These are phyloP conservation scores for Skeletonema tropicum DNA, from an alignment of 108 stramenopile genomes.

Conservation along the genomic window DNA sequence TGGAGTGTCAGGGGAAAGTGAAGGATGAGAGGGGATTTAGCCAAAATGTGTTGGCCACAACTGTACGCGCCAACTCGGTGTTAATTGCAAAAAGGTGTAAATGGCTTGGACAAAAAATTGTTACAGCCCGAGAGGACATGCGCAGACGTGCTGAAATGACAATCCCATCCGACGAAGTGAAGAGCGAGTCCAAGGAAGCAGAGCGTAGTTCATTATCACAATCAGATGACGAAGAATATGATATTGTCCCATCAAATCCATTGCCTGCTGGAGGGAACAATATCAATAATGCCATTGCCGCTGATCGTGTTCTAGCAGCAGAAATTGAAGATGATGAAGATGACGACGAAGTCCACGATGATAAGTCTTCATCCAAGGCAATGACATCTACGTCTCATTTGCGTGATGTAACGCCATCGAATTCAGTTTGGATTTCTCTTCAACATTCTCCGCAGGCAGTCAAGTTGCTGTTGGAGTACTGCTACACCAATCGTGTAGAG, in stretches of 20 bases:
- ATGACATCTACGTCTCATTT: constrained; percentile 1
- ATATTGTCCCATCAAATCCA: constrained; percentile 35
- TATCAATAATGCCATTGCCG: constrained; percentile 16
- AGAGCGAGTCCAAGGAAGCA: constrained; percentile 35
- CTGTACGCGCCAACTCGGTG: constrained; percentile 64
- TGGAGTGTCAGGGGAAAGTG: constrained; percentile 76
- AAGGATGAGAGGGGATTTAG: constrained; percentile 70
- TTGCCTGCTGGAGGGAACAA: constrained; percentile 15
- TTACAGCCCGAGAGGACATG: constrained; percentile 47
- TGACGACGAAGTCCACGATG: constrained; percentile 44
- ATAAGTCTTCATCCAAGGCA: neutral
- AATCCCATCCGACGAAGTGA: constrained; percentile 21
- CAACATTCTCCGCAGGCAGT: constrained; percentile 88
- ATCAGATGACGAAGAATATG: constrained; percentile 64
- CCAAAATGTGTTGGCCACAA: constrained; percentile 65
- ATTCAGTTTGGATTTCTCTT: constrained; percentile 27
- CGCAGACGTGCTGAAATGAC: constrained; percentile 37
- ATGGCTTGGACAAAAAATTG: constrained; percentile 70
- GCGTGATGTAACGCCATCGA: constrained; percentile 12
- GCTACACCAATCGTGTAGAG: constrained; percentile 84
- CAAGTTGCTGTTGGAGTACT: constrained; percentile 83
- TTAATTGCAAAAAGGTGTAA: constrained; percentile 68
- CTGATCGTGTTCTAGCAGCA: constrained; percentile 34
- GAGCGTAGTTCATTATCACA: constrained; percentile 14
- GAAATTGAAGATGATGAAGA: constrained; percentile 69